Base-by-base conservation (phyloP, 805 yeast genomes). In the Metschnikowia drakensbergensis region DNA sequence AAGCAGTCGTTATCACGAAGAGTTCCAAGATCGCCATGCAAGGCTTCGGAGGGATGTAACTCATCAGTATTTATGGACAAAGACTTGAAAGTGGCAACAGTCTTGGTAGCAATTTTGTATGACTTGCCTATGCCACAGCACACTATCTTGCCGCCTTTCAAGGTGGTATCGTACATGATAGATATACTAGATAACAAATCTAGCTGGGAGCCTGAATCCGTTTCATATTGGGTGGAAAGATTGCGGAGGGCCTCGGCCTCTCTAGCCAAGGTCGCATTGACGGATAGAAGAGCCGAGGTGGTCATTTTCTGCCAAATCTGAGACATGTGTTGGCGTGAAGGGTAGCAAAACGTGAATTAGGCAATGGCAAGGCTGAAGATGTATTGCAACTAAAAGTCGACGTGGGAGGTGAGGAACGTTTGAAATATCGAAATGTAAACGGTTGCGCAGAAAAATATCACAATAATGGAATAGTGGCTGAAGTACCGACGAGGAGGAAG, bases 11-110 rank as follows among this genome's bases (percentile, higher is more conserved):
- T 75, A 26, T 76, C 79, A 44, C 79, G 66, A 6, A 90, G 67
- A 34, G 83, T 66, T 2, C 97, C 97, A 57, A 89, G 74, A 63
- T 89, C 97, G 5, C 97, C 97, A 63, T 89, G 97, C 17, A 90
- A 69, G 0, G 96, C 96, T 52, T 89, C 97, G 3, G 87, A 70
- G 0, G 97, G 96, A 61, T 89, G 96, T 46, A 89, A 67, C 1
- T 77, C 57, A 0, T 81, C 78, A 0, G 96, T 74, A 45, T 80
- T 82, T 45, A 89, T 76, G 29, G 90, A 83, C 49, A 90, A 71
- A 0, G 96, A 88, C 60, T 85, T 87, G 65, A 89, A 69, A 4
- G 96, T 89, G 7, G 96, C 96, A 46, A 81, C 88, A 10, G 84
- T 69, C 65, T 89, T 89, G 48, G 77, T 72, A 10, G 89, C 95